Conservation (phyloP, 2,329 filamentous ascomycete species). For the Pseudopithomyces maydicus region DNA sequence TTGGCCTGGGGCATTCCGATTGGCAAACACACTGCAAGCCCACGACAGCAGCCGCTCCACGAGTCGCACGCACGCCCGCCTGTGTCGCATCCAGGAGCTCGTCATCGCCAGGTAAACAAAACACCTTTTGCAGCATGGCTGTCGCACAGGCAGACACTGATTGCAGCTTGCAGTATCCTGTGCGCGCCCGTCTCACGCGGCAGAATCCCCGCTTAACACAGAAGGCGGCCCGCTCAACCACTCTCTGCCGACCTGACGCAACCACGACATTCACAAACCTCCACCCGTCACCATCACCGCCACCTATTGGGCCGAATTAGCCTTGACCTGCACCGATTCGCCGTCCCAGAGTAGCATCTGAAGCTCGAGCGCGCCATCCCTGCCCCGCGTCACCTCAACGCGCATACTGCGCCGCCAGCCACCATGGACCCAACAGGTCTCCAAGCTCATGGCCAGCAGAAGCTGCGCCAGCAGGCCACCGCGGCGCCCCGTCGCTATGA, state of each 20-base stretch:
- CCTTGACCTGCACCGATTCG: conserved; percentile 26
- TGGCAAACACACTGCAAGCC: conserved; percentile 15
- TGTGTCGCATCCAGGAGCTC: conserved; percentile 8
- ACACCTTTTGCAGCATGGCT: conserved; percentile 1
- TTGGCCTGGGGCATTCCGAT: conserved; percentile 26
- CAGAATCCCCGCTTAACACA: conserved; percentile 27
- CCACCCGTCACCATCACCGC: conserved; percentile 20
- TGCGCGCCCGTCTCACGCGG: conserved; percentile 13
- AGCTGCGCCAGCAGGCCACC: conserved; percentile 40
- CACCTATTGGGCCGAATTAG: conserved; percentile 34
- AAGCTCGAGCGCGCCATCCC: conserved; percentile 24
- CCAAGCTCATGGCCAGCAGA: conserved; percentile 43
- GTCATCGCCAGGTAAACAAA: conserved; percentile 27
- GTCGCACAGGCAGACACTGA: conserved; percentile 20
- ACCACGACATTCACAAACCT: conserved; percentile 40
- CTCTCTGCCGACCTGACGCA: conserved; percentile 39
- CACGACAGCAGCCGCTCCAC: conserved; percentile 16
- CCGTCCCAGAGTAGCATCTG: conserved; percentile 14
- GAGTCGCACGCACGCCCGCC: conserved; percentile 1
- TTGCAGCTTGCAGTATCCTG: conserved; percentile 13
- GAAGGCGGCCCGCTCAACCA: conserved; percentile 31
- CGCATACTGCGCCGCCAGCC: conserved; percentile 24
- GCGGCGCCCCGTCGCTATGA: conserved; percentile 53
- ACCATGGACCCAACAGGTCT: conserved; percentile 46
- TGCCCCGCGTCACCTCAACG: conserved; percentile 41